These are phyloP conservation scores for Fusarium staphyleae DNA, from an alignment of 2,329 filamentous ascomycete species.

Conservation along the genomic window DNA sequence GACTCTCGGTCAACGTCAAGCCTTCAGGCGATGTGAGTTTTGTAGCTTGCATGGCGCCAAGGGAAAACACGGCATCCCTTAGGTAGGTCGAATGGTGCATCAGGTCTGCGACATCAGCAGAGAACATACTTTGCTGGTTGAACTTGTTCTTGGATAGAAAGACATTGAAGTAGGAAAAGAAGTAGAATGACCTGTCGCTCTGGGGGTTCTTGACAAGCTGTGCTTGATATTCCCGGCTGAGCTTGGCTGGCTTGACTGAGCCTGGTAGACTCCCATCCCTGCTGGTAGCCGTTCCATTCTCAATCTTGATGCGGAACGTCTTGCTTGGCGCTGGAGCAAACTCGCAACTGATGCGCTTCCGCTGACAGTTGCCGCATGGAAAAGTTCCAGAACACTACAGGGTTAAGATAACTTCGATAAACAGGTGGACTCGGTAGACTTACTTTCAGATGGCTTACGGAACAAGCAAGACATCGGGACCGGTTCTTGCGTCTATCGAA, in stretches of 20 bases:
- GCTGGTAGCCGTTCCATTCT: slow-evolving; percentile 23
- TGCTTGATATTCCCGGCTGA: background rate
- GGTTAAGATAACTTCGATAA: background rate
- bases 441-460: slow-evolving; percentile 46
- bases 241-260: too few relatives aligned
- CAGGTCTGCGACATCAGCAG: slow-evolving; percentile 34
- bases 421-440: background rate
- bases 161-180: slow-evolving; percentile 43
- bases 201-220: slow-evolving; percentile 3
- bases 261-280: background rate
- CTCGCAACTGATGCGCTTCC: slow-evolving; percentile 33
- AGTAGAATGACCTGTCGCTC: slow-evolving; percentile 23
- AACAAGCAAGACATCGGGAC: slow-evolving; percentile 44
- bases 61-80: slow-evolving; percentile 40
- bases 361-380: slow-evolving; percentile 44
- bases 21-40: slow-evolving; percentile 22
- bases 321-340: slow-evolving; percentile 17
- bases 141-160: slow-evolving; percentile 44
- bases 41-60: slow-evolving; percentile 44
- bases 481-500: slow-evolving; percentile 46
- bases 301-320: slow-evolving; percentile 32
- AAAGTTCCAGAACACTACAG: slow-evolving; percentile 45
- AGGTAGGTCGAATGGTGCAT: slow-evolving; percentile 36
- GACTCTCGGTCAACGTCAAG: background rate
- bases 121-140: slow-evolving; percentile 6